phyloP scores from a whole-genome alignment of 1,139 yeast genomes.

The Blastobotrys serpentis region DNA sequence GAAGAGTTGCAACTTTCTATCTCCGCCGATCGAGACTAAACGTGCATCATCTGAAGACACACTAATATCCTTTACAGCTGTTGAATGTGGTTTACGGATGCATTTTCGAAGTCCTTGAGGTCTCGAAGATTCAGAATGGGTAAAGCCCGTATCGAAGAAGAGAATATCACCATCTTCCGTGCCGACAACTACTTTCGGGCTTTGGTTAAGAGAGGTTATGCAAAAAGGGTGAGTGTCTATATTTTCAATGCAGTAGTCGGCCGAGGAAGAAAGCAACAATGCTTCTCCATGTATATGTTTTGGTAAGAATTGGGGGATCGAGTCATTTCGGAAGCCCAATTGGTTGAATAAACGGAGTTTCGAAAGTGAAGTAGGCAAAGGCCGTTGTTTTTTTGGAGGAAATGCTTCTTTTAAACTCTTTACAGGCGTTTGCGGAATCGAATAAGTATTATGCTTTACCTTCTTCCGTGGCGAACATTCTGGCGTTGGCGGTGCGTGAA shows the following conservation, averaged over 20 bases:
- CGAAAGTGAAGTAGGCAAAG: neutral
- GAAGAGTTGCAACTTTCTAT: conserved; percentile 1
- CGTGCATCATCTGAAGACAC: neutral
- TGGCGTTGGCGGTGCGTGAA: conserved; percentile 8
- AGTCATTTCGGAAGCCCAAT: neutral
- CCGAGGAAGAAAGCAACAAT: neutral
- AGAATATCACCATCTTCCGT: conserved; percentile 2
- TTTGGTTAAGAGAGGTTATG: neutral
- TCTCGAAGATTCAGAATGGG: neutral
- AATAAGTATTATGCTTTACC: neutral
- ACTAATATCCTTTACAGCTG: conserved; percentile 1
- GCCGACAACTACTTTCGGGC: conserved; percentile 4
- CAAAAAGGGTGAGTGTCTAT: neutral
- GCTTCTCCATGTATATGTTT: conserved; percentile 2
- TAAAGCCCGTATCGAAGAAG: conserved; percentile 4
- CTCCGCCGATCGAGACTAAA: conserved; percentile 7
- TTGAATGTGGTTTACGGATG: conserved; percentile 3
- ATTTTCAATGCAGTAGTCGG: neutral
- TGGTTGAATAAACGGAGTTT: conserved; percentile 4
- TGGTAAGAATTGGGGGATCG: neutral
- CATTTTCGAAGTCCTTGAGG: conserved; percentile 4
- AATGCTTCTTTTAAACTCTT: neutral
- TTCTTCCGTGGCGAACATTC: conserved; percentile 5
- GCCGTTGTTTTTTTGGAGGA: neutral
- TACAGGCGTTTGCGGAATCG: neutral